These are phyloP conservation scores for Fusarium xylarioides DNA, from an alignment of 2,329 filamentous ascomycete genomes.

Conservation along the genomic window DNA sequence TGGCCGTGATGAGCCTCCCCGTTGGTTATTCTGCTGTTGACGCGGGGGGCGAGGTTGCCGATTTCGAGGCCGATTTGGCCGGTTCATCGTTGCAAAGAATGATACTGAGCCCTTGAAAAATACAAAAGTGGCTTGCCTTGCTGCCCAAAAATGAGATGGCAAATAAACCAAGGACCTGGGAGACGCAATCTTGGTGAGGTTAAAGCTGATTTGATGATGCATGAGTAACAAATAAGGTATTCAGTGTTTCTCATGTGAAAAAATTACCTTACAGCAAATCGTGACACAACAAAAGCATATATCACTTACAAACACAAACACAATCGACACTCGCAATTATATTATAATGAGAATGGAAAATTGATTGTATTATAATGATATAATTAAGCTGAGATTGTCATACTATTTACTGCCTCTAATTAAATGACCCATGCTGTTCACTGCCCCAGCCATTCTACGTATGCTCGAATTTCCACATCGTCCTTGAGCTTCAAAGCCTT, in stretches of 20 bases:
- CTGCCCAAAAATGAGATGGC: neutral
- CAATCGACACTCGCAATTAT: neutral
- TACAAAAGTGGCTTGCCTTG: neutral
- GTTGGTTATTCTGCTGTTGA: slow-evolving; percentile 32
- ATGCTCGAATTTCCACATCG: neutral
- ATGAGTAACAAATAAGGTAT: neutral
- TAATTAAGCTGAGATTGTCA: neutral
- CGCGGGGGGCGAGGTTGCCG: slow-evolving; percentile 44
- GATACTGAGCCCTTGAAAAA: neutral
- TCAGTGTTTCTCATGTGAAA: neutral
- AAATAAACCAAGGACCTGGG: neutral
- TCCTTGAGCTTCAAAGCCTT: too few relatives aligned
- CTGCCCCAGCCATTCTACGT: neutral
- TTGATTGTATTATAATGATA: neutral
- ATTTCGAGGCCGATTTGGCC: slow-evolving; percentile 47
- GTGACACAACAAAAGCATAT: neutral
- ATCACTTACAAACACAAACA: neutral
- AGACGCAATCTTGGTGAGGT: neutral
- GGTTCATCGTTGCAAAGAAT: slow-evolving; percentile 41
- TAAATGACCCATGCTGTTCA: neutral
- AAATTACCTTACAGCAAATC: slow-evolving; percentile 13
- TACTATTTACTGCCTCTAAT: too few relatives aligned
- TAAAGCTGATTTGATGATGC: slow-evolving; percentile 4
- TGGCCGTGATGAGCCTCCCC: slow-evolving; percentile 24
- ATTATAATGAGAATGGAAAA: neutral